A percentile compares a stretch with the other conserved stretches of the same genome.
phyloP scores from a whole-genome alignment of 73 alveolate genomes.

The Symbiodinium natans region DNA sequence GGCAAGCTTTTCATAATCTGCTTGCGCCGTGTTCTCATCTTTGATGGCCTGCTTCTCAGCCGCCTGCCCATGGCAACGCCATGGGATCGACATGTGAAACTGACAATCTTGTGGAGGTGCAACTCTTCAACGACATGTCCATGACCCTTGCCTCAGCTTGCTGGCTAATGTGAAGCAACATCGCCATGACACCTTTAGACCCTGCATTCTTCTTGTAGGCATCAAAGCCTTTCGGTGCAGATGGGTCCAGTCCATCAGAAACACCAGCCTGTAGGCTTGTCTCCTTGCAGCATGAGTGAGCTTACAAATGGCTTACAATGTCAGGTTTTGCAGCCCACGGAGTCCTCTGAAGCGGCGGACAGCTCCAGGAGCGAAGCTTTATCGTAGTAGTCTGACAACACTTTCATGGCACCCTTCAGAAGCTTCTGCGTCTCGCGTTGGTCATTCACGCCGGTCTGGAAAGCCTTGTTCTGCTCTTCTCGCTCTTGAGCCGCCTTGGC shows the following conservation, averaged over 20 bases:
- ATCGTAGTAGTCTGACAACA: neutral
- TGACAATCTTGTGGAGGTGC: no score
- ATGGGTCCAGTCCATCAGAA: neutral
- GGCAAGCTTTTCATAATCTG: conserved; percentile 9
- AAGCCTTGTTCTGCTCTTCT: conserved; percentile 34
- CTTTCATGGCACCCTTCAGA: neutral
- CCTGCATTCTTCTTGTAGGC: conserved; percentile 36
- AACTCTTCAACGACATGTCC: no score
- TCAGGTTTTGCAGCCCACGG: no score
- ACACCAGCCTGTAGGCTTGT: neutral
- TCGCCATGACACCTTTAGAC: conserved; percentile 31
- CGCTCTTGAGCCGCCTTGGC: conserved; percentile 39
- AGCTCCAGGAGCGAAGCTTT: conserved; percentile 1
- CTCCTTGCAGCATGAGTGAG: neutral
- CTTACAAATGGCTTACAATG: neutral
- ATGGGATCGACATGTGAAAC: neutral
- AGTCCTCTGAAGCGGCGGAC: neutral
- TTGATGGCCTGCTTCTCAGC: conserved; percentile 33
- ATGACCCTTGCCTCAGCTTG: conserved; percentile 25
- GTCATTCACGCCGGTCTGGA: conserved; percentile 18
- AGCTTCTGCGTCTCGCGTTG: conserved; percentile 46
- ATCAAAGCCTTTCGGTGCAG: conserved; percentile 22
- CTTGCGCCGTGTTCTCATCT: neutral
- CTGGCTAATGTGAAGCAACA: conserved; percentile 17
- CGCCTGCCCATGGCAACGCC: neutral